phyloP scores from a whole-genome alignment of 441 rosid genomes.

The Erodium texanum region DNA sequence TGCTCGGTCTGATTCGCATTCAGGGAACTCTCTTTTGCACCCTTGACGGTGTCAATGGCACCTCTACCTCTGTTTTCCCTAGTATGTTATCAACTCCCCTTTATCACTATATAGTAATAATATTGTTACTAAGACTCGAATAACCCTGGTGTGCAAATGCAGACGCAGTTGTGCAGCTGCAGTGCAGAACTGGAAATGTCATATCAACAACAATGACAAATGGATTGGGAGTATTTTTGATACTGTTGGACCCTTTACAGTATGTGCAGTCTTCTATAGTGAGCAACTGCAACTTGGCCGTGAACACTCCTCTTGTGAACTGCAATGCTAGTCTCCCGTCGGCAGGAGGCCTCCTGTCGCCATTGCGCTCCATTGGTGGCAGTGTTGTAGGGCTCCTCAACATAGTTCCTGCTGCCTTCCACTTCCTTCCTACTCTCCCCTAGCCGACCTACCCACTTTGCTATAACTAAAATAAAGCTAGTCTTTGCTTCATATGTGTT shows the following conservation, averaged over 20 bases:
- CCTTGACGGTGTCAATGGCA: constrained; percentile 23
- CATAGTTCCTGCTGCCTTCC: constrained; percentile 29
- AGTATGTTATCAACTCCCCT: constrained; percentile 20
- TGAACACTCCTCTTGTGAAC: constrained; percentile 33
- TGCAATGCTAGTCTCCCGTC: constrained; percentile 30
- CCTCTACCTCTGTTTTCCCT: constrained; percentile 33
- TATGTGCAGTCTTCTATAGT: constrained; percentile 24
- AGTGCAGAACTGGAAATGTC: constrained; percentile 27
- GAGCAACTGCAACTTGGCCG: constrained; percentile 27
- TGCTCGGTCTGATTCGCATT: constrained; percentile 29
- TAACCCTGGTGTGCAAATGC: background rate
- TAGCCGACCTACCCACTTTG: too few species aligned
- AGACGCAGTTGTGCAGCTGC: constrained; percentile 42
- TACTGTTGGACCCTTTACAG: constrained; percentile 30
- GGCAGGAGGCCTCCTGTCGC: constrained; percentile 21
- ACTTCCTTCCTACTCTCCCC: background rate
- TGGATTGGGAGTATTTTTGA: constrained; percentile 29
- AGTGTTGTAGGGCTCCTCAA: constrained; percentile 26
- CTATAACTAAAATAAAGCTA: too few species aligned
- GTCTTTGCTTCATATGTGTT: too few species aligned
- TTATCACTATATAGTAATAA: background rate
- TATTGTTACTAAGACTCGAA: too few species aligned
- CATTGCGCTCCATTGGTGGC: constrained; percentile 29
- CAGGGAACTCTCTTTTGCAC: constrained; percentile 35
- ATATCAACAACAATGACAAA: constrained; percentile 31